These are phyloP conservation scores for Vicia sativa DNA, from an alignment of 306 rosid genomes.

Conservation along the genomic window DNA sequence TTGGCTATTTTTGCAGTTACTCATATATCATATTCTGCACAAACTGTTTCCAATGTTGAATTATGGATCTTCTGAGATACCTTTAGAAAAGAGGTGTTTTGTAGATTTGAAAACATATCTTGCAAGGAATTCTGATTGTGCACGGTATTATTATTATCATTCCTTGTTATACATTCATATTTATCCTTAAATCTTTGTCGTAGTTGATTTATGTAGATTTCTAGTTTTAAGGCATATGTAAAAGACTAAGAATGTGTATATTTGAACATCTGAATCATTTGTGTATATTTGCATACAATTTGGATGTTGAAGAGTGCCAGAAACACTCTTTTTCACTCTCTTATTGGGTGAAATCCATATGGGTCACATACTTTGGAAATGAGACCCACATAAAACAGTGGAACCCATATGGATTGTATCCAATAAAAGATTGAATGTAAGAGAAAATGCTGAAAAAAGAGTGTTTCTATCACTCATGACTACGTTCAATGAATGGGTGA, in stretches of 20 bases:
- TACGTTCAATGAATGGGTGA: not conserved
- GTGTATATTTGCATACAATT: too few species aligned
- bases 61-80: constrained; percentile 48
- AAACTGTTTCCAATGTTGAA: constrained; percentile 62
- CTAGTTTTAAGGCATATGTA: constrained; percentile 20
- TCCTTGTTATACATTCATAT: constrained; percentile 16
- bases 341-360: not conserved
- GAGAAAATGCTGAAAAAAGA: too few species aligned
- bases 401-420: not conserved
- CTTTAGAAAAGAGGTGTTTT: constrained; percentile 87
- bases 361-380: not conserved
- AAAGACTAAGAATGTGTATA: not conserved
- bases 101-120: constrained; percentile 82
- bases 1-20: constrained; percentile 63
- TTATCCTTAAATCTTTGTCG: constrained; percentile 17
- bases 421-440: too few species aligned
- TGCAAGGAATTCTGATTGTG: constrained; percentile 76
- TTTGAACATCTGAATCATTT: too few species aligned
- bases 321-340: not conserved
- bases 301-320: too few species aligned
- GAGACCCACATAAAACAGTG: not conserved
- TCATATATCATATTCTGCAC: constrained; percentile 75
- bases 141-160: constrained; percentile 56
- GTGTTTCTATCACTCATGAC: too few species aligned
- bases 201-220: constrained; percentile 25